A percentile compares a stretch with the other conserved stretches of the same genome.
phyloP scores from a whole-genome alignment of 495 filamentous ascomycete species.

The Talaromyces borbonicus region DNA sequence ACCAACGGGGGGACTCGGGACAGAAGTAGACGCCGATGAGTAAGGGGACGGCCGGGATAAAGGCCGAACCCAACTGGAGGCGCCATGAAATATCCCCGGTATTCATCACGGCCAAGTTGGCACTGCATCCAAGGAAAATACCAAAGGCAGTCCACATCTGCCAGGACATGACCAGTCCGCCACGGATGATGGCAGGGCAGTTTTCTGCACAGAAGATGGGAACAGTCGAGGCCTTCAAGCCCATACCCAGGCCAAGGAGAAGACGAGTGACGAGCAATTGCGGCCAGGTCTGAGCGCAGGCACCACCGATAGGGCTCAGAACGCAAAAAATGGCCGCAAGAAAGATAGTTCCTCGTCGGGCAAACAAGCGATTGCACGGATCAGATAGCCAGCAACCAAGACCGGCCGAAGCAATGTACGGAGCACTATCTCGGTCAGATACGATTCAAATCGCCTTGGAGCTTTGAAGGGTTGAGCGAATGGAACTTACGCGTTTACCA shows the following conservation, averaged over 20 bases:
- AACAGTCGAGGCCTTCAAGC: slow-evolving; percentile 48
- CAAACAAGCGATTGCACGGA: slow-evolving; percentile 43
- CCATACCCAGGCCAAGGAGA: slow-evolving; percentile 59
- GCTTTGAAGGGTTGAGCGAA: slow-evolving; percentile 24
- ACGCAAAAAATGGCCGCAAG: slow-evolving; percentile 50
- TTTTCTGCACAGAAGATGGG: slow-evolving; percentile 57
- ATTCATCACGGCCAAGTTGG: slow-evolving; percentile 50
- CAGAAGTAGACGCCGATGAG: slow-evolving; percentile 53
- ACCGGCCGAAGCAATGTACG: slow-evolving; percentile 25
- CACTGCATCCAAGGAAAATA: slow-evolving; percentile 50
- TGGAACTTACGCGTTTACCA: slow-evolving; percentile 49
- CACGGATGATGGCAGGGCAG: slow-evolving; percentile 49
- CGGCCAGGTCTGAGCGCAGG: slow-evolving; percentile 45
- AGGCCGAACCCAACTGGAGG: slow-evolving; percentile 54
- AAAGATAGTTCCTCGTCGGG: slow-evolving; percentile 52
- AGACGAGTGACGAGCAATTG: slow-evolving; percentile 49
- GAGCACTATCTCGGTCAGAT: slow-evolving; percentile 12
- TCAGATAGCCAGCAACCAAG: slow-evolving; percentile 55
- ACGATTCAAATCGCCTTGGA: no score
- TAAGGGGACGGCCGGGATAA: slow-evolving; percentile 62
- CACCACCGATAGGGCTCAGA: slow-evolving; percentile 47
- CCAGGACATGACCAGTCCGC: slow-evolving; percentile 56
- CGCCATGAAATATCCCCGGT: slow-evolving; percentile 50
- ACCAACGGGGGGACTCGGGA: slow-evolving; percentile 62
- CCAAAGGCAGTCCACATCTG: slow-evolving; percentile 51